Base-by-base conservation (phyloP, 805 yeast genomes). In the Wickerhamiella musiphila region DNA sequence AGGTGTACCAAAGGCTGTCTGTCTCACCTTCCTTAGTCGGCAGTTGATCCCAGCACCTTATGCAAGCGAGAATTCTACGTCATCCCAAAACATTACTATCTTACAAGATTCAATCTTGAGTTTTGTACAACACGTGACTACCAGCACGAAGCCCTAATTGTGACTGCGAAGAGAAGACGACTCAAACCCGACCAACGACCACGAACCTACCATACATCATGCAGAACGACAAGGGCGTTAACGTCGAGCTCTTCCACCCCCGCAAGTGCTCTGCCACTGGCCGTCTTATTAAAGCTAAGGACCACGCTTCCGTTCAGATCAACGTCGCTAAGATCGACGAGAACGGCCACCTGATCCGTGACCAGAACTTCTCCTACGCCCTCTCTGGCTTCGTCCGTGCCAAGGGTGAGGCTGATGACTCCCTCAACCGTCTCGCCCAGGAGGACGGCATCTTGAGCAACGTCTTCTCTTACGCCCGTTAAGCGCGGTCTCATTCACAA, bases 181-280 rank as follows among this genome's bases (percentile, higher is more conserved):
- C 18, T 14, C 32, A 21, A 19, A 11, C 18, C 8, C 5, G 10
- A 18, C 12, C 23, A 5, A 9, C 19, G 23, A 11, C 16, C 27
- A 13, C 11, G 14, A 8, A 28, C 29, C 23, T 15, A 8, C 15
- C 35, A 35, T 18, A 31, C 78, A 82, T 66, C 60, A 86, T 86
- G 98, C 96, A 86, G 78, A 86, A 90, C 98, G 96, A 90, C 66
- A 83, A 81, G 73, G 96, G 98, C 68, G 93, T 83, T 58, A 40
- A 81, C 95, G 95, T 90, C 68, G 98, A 90, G 77, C 83, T 90
- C 69, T 90, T 90, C 93, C 93, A 86, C 68, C 98, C 98, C 73
- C 82, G 98, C 78, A 90, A 90, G 74, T 90, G 98, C 76, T 90
- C 98, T 69, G 98, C 98, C 61, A 83, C 98, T 69, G 84, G 83